A percentile compares a stretch with the other conserved stretches of the same genome.
Evolutionary conservation across 192 early-diverging fungal species (phyloP).

Genomic region (Gonapodya sp.): DNA sequence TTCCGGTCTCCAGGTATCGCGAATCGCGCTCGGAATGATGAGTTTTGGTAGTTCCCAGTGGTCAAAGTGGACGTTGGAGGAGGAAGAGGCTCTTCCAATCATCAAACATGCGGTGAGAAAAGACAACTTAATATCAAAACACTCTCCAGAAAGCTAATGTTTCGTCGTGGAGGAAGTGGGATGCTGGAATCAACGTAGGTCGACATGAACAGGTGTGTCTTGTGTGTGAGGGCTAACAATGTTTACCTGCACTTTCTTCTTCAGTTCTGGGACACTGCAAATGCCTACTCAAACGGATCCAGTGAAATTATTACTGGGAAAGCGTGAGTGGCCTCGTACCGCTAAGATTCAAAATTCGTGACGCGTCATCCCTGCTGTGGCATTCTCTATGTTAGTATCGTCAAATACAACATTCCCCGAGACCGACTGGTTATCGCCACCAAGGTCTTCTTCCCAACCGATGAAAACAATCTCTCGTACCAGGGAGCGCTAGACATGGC

Average conservation of each 20-base stretch:
- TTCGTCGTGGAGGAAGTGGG: no score
- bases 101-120: slow-evolving; percentile 32
- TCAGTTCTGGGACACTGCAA: slow-evolving; percentile 30
- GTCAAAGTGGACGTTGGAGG: slow-evolving; percentile 24
- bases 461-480: no score
- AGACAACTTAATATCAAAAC: no score
- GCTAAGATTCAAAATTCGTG: no score
- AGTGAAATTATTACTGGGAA: slow-evolving; percentile 45
- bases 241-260: slow-evolving; percentile 11
- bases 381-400: no score
- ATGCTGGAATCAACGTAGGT: slow-evolving; percentile 9
- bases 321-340: no score
- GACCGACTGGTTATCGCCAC: slow-evolving; percentile 47
- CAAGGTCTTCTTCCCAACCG: slow-evolving; percentile 22
- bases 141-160: no score
- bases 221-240: no score
- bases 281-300: slow-evolving; percentile 45
- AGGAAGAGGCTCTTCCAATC: slow-evolving; percentile 27
- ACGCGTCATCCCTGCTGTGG: no score
- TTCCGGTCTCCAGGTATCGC: slow-evolving; percentile 29
- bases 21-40: slow-evolving; percentile 38
- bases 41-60: slow-evolving; percentile 27
- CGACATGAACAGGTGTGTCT: no score
- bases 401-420: slow-evolving; percentile 37
- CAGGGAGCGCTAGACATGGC: no score